Percentiles rank a stretch among this genome's conserved stretches.
Evolutionary conservation across 192 early-diverging fungal species (phyloP).

Genomic region (Phlyctochytrium bullatum): DNA sequence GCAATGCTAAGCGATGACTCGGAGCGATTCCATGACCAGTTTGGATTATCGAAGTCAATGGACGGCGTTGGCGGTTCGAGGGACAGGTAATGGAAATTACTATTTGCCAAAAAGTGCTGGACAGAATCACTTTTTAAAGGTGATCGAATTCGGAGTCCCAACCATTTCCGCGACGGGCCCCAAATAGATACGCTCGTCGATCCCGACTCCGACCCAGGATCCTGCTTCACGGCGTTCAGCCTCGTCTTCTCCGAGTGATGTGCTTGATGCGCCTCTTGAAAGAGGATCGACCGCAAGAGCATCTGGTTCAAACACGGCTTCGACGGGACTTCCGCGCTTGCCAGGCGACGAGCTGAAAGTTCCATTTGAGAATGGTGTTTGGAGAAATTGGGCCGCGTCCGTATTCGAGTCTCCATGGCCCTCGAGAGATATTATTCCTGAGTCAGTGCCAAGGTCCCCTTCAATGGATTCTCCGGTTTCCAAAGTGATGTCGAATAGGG

Average conservation of each 20-base stretch:
- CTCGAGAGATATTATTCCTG: background rate
- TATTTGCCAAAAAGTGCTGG: too few species aligned
- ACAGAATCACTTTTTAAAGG: too few species aligned
- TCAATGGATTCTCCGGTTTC: background rate
- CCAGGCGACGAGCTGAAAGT: background rate
- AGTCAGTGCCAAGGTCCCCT: background rate
- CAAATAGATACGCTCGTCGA: conserved; percentile 6
- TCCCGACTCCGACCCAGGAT: conserved; percentile 10
- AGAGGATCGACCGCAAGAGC: conserved; percentile 15
- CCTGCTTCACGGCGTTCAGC: conserved; percentile 17
- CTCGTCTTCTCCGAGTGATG: conserved; percentile 21
- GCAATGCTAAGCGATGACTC: too few species aligned
- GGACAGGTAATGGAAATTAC: too few species aligned
- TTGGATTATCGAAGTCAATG: too few species aligned
- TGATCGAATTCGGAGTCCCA: background rate
- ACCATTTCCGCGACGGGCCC: background rate
- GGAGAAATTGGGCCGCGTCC: background rate
- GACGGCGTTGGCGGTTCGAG: too few species aligned
- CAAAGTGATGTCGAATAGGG: background rate
- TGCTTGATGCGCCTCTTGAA: conserved; percentile 15
- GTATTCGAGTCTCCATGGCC: background rate
- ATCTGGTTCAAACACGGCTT: conserved; percentile 8
- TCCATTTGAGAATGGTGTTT: too few species aligned
- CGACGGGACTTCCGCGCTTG: background rate
- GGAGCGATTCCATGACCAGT: too few species aligned